phyloP scores from a whole-genome alignment of 352 stramenopile genomes.

The Phytophthora crassamura region DNA sequence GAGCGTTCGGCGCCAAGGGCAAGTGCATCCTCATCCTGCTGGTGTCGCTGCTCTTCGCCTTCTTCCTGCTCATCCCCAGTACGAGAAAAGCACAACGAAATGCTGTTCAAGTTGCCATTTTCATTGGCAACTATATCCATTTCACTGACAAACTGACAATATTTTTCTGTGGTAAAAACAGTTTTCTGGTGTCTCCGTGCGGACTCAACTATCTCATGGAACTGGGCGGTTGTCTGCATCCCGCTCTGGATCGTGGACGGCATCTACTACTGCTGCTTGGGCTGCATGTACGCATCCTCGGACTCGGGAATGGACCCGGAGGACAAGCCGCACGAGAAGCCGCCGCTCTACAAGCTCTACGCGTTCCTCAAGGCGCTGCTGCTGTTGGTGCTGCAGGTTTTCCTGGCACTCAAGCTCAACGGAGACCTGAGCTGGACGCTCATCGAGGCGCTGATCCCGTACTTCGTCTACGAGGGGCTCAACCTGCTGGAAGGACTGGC shows the following conservation, averaged over 20 bases:
- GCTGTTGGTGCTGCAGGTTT: slow-evolving; percentile 81
- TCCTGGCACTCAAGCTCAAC: slow-evolving; percentile 86
- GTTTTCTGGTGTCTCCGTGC: slow-evolving; percentile 88
- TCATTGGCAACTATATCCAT: neutral
- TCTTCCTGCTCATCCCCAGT: slow-evolving; percentile 89
- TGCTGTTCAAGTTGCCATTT: neutral
- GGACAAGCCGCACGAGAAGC: slow-evolving; percentile 54
- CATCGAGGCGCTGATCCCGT: slow-evolving; percentile 73
- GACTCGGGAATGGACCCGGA: slow-evolving; percentile 64
- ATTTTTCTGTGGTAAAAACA: slow-evolving; percentile 31
- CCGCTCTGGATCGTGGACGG: slow-evolving; percentile 81
- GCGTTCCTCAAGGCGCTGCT: slow-evolving; percentile 83
- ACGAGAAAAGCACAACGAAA: slow-evolving; percentile 20
- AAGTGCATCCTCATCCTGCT: slow-evolving; percentile 77
- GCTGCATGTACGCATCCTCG: slow-evolving; percentile 60
- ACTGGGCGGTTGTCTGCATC: slow-evolving; percentile 83
- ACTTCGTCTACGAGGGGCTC: slow-evolving; percentile 83
- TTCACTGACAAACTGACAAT: slow-evolving; percentile 18
- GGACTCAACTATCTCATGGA: slow-evolving; percentile 76
- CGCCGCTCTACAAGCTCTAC: slow-evolving; percentile 75
- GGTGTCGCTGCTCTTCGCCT: slow-evolving; percentile 80
- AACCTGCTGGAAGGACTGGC: slow-evolving; percentile 73
- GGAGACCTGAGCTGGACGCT: slow-evolving; percentile 68
- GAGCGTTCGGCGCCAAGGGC: slow-evolving; percentile 66
- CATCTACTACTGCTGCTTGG: slow-evolving; percentile 82